These are phyloP conservation scores for Schizochytrium sp. DNA, from an alignment of 108 stramenopile genomes.

Conservation along the genomic window DNA sequence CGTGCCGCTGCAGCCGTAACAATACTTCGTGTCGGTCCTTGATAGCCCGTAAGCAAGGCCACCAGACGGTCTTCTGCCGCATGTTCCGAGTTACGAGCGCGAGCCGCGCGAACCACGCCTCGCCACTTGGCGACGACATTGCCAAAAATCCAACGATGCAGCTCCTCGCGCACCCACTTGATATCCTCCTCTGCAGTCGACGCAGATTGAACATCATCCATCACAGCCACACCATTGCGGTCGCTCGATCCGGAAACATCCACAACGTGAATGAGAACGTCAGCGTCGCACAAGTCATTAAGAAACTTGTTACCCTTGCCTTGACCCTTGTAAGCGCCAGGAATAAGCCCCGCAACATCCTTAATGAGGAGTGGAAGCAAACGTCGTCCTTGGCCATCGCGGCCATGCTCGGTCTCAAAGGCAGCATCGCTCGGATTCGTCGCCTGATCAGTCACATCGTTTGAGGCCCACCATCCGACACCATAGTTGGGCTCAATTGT, in stretches of 20 bases:
- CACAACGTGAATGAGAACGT: constrained; percentile 67
- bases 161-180: constrained; percentile 67
- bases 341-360: constrained; percentile 82
- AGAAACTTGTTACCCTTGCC: constrained; percentile 77
- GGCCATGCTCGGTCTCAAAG: constrained; percentile 44
- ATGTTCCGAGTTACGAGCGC: neutral
- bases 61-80: constrained; percentile 38
- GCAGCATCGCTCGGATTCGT: neutral
- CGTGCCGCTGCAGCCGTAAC: constrained; percentile 61
- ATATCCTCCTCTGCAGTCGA: constrained; percentile 63
- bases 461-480: constrained; percentile 61
- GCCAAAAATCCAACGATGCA: constrained; percentile 71
- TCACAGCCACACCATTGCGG: constrained; percentile 50
- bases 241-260: constrained; percentile 67
- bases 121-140: constrained; percentile 75
- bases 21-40: constrained; percentile 34
- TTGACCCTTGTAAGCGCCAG: constrained; percentile 71
- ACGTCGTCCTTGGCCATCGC: constrained; percentile 57
- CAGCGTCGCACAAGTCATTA: constrained; percentile 76
- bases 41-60: constrained; percentile 75
- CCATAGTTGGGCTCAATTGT: constrained; percentile 87
- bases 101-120: constrained; percentile 52
- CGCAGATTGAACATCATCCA: constrained; percentile 29
- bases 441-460: constrained; percentile 42
- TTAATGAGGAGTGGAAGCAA: constrained; percentile 68